phyloP scores from a whole-genome alignment of 768 basidiomycete species.

The Pisolithus microcarpus region DNA sequence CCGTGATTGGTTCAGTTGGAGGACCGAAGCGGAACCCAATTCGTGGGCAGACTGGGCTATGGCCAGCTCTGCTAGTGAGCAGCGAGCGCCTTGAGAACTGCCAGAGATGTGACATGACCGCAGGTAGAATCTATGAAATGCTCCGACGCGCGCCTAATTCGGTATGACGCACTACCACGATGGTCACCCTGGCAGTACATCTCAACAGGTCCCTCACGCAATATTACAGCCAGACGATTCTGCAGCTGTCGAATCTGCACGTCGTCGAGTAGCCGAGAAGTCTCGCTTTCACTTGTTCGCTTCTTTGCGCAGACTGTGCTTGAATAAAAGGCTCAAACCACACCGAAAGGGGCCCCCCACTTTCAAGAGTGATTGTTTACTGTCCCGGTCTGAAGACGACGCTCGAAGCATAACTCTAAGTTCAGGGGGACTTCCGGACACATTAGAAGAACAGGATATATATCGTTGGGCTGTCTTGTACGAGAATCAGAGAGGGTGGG shows the following conservation, averaged over 20 bases:
- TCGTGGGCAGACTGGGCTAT: neutral
- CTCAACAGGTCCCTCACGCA: constrained; percentile 13
- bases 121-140: neutral
- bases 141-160: neutral
- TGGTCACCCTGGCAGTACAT: constrained; percentile 24
- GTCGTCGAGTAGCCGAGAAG: constrained; percentile 37
- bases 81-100: neutral
- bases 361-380: neutral
- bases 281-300: constrained; percentile 26
- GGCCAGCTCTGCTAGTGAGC: neutral
- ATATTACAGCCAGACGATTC: constrained; percentile 35
- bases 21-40: neutral
- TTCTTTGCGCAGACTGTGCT: constrained; percentile 27
- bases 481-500: constrained; percentile 79
- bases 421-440: constrained; percentile 12
- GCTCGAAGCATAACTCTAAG: constrained; percentile 28
- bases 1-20: neutral
- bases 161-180: constrained; percentile 1
- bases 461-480: constrained; percentile 77
- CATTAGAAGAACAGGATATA: constrained; percentile 36
- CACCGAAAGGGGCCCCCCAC: neutral
- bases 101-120: constrained; percentile 4
- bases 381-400: constrained; percentile 4
- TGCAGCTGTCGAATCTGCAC: constrained; percentile 38
- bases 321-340: constrained; percentile 5